phyloP scores from a whole-genome alignment of 495 filamentous ascomycete genomes.

The Podospora pseudoanserina region DNA sequence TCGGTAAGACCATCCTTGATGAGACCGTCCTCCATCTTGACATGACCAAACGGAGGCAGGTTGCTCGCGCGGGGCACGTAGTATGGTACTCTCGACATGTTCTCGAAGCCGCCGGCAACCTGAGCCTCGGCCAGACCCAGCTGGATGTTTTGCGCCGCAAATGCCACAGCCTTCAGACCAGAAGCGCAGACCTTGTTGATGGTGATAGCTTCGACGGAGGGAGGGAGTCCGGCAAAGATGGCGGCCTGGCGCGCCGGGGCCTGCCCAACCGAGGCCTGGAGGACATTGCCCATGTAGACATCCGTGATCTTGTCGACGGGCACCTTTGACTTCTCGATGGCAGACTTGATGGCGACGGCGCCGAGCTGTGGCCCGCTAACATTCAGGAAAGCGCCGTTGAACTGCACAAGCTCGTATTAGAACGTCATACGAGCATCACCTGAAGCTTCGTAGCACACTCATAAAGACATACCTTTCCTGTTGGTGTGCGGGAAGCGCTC shows the following conservation, averaged over 20 bases:
- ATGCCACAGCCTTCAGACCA: constrained; percentile 82
- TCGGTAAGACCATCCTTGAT: constrained; percentile 96
- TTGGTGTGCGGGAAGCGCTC: constrained; percentile 81
- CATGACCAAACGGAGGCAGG: constrained; percentile 77
- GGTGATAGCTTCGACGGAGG: constrained; percentile 76
- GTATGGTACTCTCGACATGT: constrained; percentile 91
- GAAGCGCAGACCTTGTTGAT: constrained; percentile 98
- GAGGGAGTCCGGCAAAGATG: constrained; percentile 79
- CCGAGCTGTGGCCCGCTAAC: constrained; percentile 83
- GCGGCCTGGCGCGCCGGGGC: constrained; percentile 87
- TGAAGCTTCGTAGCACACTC: not conserved
- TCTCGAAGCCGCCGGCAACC: constrained; percentile 95
- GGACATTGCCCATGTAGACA: constrained; percentile 98
- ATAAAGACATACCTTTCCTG: constrained; percentile 62
- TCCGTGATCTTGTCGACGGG: constrained; percentile 74
- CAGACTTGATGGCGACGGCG: constrained; percentile 83
- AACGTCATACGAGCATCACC: not conserved
- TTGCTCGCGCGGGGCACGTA: constrained; percentile 75
- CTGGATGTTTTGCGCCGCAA: constrained; percentile 92
- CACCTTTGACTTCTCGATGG: constrained; percentile 75
- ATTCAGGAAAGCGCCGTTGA: constrained; percentile 82
- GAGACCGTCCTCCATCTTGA: constrained; percentile 84
- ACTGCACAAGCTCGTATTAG: constrained; percentile 48
- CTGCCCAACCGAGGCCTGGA: constrained; percentile 79
- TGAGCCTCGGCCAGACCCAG: constrained; percentile 82